These are phyloP conservation scores for Cryptococcus hybrid DNA, from an alignment of 1,284 basidiomycete species.

Conservation along the genomic window DNA sequence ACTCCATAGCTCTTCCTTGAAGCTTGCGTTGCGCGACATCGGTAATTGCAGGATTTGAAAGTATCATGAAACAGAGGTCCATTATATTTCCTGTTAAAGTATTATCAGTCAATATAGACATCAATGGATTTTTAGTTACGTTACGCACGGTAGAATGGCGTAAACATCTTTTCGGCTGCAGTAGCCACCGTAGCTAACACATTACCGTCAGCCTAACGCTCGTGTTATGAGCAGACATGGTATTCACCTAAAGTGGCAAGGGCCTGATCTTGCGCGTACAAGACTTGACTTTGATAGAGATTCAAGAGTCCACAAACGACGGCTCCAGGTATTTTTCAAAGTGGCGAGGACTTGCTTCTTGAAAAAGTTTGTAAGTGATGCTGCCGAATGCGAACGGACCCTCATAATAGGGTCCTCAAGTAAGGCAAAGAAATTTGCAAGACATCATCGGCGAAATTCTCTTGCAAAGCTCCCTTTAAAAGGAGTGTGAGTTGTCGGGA, in stretches of 20 bases:
- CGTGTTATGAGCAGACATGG: too few species aligned
- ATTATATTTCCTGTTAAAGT: conserved; percentile 24
- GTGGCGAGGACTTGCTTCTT: conserved; percentile 69
- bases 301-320: conserved; percentile 69
- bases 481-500: background rate
- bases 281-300: conserved; percentile 54
- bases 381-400: conserved; percentile 75
- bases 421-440: conserved; percentile 65
- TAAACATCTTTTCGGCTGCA: conserved; percentile 60
- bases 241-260: conserved; percentile 59
- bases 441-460: conserved; percentile 18
- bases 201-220: too few species aligned
- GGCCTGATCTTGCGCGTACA: conserved; percentile 77
- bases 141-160: conserved; percentile 33
- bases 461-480: conserved; percentile 31
- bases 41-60: conserved; percentile 57
- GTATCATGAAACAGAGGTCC: conserved; percentile 55
- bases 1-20: conserved; percentile 78
- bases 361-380: conserved; percentile 70
- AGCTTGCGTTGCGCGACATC: conserved; percentile 64
- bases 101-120: too few species aligned
- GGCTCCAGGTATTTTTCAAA: conserved; percentile 70
- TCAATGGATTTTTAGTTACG: conserved; percentile 56
- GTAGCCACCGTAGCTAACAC: conserved; percentile 60
- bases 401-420: conserved; percentile 72